phyloP scores from a whole-genome alignment of 176 grass and related monocot species.

The Oryza longistaminata region DNA sequence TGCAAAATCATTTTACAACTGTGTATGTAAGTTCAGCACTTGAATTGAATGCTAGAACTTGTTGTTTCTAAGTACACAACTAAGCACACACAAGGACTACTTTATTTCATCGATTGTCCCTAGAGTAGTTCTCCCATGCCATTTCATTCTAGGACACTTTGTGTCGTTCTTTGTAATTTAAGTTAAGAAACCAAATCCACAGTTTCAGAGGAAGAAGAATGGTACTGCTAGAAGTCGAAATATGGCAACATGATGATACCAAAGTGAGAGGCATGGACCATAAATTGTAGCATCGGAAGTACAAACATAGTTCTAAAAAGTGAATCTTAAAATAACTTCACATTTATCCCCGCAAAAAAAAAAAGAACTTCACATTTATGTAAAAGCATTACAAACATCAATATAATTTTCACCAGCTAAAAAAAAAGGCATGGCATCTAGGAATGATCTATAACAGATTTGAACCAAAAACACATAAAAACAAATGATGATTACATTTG shows the following conservation, averaged over 20 bases:
- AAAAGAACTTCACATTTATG: not conserved
- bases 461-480: not conserved
- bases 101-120: not conserved
- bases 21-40: not conserved
- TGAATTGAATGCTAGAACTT: not conserved
- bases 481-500: not conserved
- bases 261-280: not conserved
- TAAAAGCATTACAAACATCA: not conserved
- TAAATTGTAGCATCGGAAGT: slow-evolving; percentile 2
- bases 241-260: not conserved
- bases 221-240: not conserved
- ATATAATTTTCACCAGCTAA: not conserved
- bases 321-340: not conserved
- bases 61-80: not conserved
- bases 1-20: slow-evolving; percentile 1
- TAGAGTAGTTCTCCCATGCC: not conserved
- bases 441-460: not conserved
- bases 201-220: not conserved
- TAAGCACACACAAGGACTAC: too few relatives aligned
- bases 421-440: not conserved
- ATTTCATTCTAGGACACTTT: not conserved
- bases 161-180: not conserved
- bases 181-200: not conserved
- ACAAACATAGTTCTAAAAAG: not conserved
- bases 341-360: too few relatives aligned